These are phyloP conservation scores for Phalaenopsis hybrid DNA, from an alignment of 116 monocot species.

Conservation along the genomic window DNA sequence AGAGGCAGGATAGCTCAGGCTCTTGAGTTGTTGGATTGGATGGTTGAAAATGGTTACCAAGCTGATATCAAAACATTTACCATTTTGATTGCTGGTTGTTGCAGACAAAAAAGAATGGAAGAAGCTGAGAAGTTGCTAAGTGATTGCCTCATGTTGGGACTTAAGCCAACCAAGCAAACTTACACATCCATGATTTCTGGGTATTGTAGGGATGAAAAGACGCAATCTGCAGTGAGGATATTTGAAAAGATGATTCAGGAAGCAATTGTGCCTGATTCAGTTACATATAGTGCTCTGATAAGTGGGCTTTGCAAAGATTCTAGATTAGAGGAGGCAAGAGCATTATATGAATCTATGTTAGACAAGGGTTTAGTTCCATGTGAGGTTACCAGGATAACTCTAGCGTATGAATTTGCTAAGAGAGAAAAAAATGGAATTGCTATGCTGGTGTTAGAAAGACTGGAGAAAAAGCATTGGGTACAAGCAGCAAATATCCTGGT, in stretches of 20 bases:
- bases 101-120: slow-evolving; percentile 61
- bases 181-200: slow-evolving; percentile 89
- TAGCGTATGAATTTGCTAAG: slow-evolving; percentile 69
- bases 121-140: slow-evolving; percentile 60
- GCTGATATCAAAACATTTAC: slow-evolving; percentile 77
- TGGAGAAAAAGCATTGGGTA: slow-evolving; percentile 66
- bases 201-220: slow-evolving; percentile 55
- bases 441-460: slow-evolving; percentile 48
- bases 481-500: slow-evolving; percentile 61
- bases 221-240: slow-evolving; percentile 48
- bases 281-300: slow-evolving; percentile 78
- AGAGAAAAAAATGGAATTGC: slow-evolving; percentile 45
- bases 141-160: slow-evolving; percentile 39
- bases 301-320: slow-evolving; percentile 94
- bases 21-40: slow-evolving; percentile 59
- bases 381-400: slow-evolving; percentile 69
- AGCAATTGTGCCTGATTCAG: slow-evolving; percentile 60
- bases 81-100: slow-evolving; percentile 50
- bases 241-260: slow-evolving; percentile 71
- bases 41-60: slow-evolving; percentile 47
- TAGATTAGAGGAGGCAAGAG: slow-evolving; percentile 72
- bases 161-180: slow-evolving; percentile 68
- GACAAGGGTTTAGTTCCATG: slow-evolving; percentile 76
- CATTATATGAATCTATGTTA: slow-evolving; percentile 72
- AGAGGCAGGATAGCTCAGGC: slow-evolving; percentile 37